Evolutionary conservation across 148 eudicot species (phyloP).

Genomic region (Beta vulgaris): DNA sequence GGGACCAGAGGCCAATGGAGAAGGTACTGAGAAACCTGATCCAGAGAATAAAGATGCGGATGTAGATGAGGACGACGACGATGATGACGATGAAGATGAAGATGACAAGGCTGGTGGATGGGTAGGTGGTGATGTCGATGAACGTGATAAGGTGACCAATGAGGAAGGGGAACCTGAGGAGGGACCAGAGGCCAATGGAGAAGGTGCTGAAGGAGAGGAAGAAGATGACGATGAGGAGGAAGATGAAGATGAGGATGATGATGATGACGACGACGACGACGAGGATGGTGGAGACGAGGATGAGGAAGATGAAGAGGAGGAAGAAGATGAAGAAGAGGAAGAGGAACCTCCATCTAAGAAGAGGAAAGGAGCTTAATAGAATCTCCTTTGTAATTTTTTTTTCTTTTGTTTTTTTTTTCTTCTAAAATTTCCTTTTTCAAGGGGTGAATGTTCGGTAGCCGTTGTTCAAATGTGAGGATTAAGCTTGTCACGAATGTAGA

Average conservation of each 20-base stretch:
- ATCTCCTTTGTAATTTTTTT: conserved; percentile 4
- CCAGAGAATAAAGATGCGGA: conserved; percentile 39
- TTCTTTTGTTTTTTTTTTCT: not conserved
- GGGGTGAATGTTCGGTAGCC: conserved; percentile 10
- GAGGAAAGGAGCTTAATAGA: conserved; percentile 35
- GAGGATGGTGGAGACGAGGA: conserved; percentile 30
- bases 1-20: too few species aligned
- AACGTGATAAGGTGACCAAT: conserved; percentile 30
- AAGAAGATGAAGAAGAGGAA: conserved; percentile 33
- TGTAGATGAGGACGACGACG: conserved; percentile 30
- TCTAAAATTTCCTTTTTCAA: not conserved
- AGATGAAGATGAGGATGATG: conserved; percentile 24
- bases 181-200: conserved; percentile 35
- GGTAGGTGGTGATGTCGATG: conserved; percentile 30
- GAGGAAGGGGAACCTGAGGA: conserved; percentile 34
- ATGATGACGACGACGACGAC: conserved; percentile 24
- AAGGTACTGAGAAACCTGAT: too few species aligned
- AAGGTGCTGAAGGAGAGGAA: conserved; percentile 34
- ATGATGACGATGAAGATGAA: conserved; percentile 28
- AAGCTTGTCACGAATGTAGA: conserved; percentile 22
- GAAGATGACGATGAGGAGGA: conserved; percentile 29
- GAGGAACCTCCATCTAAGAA: conserved; percentile 44
- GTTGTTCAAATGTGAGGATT: conserved; percentile 25
- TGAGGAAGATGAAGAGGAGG: conserved; percentile 28
- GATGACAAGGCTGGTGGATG: conserved; percentile 21